Base-by-base conservation (phyloP, 805 yeast species). In the Suhomyces vadensis region DNA sequence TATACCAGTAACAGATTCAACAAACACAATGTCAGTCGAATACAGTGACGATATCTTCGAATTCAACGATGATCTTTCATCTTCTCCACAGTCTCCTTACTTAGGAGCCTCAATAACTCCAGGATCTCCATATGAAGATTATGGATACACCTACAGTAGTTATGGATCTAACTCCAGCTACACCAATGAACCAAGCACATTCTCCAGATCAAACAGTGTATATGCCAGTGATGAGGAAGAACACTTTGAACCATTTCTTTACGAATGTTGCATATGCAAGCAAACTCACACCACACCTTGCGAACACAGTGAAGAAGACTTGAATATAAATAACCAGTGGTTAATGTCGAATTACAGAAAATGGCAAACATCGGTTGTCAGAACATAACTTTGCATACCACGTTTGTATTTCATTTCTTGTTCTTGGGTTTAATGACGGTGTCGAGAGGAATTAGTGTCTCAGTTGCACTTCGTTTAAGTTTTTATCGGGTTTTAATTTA, bases 241-340 rank as follows among this genome's bases (percentile, higher is more conserved):
- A 31, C 20, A 35, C 36, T 35, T 21, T 23, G 39, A 38, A 6
- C 42, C 41, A n/a, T 46, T 46, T 27, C 37, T 46, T 8, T 50
- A 50, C 47, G 54, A 50, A 38, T 50, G 54, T 39, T 41, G 47
- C 47, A 43, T 50, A 37, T 50, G 54, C 52, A 48, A 44, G 43
- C 25, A 31, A n/a, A 42, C 46, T 41, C 39, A 47, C 36, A 42
- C 37, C 26, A 33, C 37, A 21, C 52, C 48, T 14, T 45, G 49
- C 37, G 44, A 44, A 31, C 49, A 48, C 43, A 37, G 25, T 13
- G 51, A 48, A 21, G 45, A 35, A 22, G 42, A 38, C 37, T 20
- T 48, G 31, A 39, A 48, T 37, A 31, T 43, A 36, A 49, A 45
- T 31, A 49, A 51, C 45, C 49, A 47, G 33, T 41, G 38, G 41